Base-by-base conservation (phyloP, 352 stramenopile genomes). In the Hyaloperonospora brassicae region DNA sequence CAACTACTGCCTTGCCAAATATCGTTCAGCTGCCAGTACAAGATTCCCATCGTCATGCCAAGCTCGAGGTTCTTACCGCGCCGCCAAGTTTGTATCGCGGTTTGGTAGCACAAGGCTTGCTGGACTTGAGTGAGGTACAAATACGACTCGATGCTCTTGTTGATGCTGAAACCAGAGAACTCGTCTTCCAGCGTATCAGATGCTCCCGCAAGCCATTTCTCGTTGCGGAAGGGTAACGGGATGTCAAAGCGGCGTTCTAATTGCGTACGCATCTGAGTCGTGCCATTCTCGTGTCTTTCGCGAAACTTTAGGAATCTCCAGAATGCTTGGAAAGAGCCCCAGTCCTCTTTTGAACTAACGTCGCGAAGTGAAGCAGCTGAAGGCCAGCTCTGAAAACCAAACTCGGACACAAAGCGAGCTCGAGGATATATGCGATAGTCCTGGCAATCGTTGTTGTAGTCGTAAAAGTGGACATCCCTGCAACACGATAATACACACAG, bases 11-110 rank as follows among this genome's bases (percentile, higher is more conserved):
- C 84, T 57, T 86, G 72, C 83, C 84, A 95, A 50, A 95, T 84
- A 47, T 95, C 84, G 61, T 93, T 92, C 13, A 95, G 62, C 52
- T 95, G 84, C 84, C 84, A 95, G 58, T 95, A 91, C 55, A 94
- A 66, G 43, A 90, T 83, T 8, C 84, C 84, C 77, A 88, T 89
- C 6, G 76, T 86, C 55, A 69, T 72, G 1, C 75, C 77, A 2
- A 79, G 47, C 1, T 67, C 49, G 22, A 42, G 41, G 36, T 75
- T 75, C 49, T 86, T 86, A 9, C 76, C 75, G 8, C 76, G 79
- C 7, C 82, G 68, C 82, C 82, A 93, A 11, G 70, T 80, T 6
- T 68, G 58, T 47, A 90, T 87, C 8, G 80, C 82, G 5, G 78
- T 86, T 58, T 86, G 64, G 54, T 93, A 93, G 59, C 82, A 93